Evolutionary conservation across 108 stramenopile species (phyloP).

Genomic region (Bacterosira constricta): DNA sequence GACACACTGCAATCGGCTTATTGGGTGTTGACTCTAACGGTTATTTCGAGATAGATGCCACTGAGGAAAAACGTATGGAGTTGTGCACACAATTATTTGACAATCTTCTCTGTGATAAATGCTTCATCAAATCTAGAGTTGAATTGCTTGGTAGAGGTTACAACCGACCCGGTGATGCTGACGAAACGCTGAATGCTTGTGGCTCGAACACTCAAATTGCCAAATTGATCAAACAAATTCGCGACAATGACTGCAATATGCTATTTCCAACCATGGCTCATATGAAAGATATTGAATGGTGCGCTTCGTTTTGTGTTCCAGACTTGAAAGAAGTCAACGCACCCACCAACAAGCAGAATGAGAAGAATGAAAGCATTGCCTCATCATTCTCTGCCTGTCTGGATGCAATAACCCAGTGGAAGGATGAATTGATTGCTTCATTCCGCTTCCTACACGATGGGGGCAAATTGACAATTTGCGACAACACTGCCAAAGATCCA

Average conservation of each 20-base stretch:
- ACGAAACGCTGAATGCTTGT: constrained; percentile 4
- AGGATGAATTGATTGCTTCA: constrained; percentile 2
- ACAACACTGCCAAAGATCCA: not conserved
- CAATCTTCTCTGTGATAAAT: constrained; percentile 26
- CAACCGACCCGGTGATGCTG: not conserved
- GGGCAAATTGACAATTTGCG: constrained; percentile 19
- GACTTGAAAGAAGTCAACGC: not conserved
- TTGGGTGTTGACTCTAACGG: constrained; percentile 5
- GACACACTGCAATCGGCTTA: constrained; percentile 32
- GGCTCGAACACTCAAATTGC: not conserved
- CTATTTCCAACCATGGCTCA: constrained; percentile 23
- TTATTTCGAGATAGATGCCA: not conserved
- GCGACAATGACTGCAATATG: constrained; percentile 21
- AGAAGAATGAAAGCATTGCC: not conserved
- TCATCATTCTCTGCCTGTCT: constrained; percentile 7
- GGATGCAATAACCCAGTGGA: constrained; percentile 30
- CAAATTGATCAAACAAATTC: constrained; percentile 5
- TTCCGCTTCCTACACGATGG: not conserved
- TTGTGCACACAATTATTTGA: constrained; percentile 23
- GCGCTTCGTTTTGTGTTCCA: constrained; percentile 17
- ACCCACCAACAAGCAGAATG: not conserved
- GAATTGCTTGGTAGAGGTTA: constrained; percentile 28
- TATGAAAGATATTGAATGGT: constrained; percentile 44
- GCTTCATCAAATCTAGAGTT: constrained; percentile 16
- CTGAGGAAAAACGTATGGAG: not conserved